Evolutionary conservation across 1,139 yeast genomes (phyloP).

Genomic region (Scheffersomyces parashehatae): DNA sequence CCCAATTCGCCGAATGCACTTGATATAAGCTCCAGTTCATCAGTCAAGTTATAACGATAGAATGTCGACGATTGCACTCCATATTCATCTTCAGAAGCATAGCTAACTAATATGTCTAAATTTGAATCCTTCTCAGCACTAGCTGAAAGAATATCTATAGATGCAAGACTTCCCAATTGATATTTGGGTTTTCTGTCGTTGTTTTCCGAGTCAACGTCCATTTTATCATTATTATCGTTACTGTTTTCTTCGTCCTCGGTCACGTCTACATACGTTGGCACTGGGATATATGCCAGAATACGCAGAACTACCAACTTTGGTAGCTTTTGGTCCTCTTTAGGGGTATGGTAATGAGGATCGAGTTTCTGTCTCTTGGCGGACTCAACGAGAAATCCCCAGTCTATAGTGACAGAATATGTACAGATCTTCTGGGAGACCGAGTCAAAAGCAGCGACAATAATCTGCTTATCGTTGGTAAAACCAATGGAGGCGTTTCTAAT

Average conservation of each 20-base stretch:
- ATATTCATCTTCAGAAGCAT: conserved; percentile 19
- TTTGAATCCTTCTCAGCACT: conserved; percentile 32
- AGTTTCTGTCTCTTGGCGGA: conserved; percentile 49
- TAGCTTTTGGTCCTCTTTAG: conserved; percentile 36
- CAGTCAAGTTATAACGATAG: conserved; percentile 37
- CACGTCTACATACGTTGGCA: conserved; percentile 15
- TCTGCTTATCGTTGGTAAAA: conserved; percentile 49
- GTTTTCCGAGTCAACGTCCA: conserved; percentile 12
- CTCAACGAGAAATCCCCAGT: conserved; percentile 61
- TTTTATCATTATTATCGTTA: conserved; percentile 21
- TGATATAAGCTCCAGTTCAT: conserved; percentile 25
- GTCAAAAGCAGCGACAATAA: conserved; percentile 52
- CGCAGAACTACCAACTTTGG: conserved; percentile 27
- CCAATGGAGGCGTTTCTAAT: conserved; percentile 61
- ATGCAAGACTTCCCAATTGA: conserved; percentile 15
- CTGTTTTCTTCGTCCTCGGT: not conserved
- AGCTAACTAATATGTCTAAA: conserved; percentile 40
- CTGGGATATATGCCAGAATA: conserved; percentile 32
- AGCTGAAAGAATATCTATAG: conserved; percentile 48
- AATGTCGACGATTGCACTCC: conserved; percentile 26
- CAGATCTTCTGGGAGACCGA: conserved; percentile 39
- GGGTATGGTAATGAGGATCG: conserved; percentile 55
- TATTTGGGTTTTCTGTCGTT: conserved; percentile 9
- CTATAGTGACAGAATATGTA: conserved; percentile 49
- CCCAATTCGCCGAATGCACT: conserved; percentile 38